These are phyloP conservation scores for Cunninghamia lanceolata DNA, from an alignment of 75 land plant species.

Conservation along the genomic window DNA sequence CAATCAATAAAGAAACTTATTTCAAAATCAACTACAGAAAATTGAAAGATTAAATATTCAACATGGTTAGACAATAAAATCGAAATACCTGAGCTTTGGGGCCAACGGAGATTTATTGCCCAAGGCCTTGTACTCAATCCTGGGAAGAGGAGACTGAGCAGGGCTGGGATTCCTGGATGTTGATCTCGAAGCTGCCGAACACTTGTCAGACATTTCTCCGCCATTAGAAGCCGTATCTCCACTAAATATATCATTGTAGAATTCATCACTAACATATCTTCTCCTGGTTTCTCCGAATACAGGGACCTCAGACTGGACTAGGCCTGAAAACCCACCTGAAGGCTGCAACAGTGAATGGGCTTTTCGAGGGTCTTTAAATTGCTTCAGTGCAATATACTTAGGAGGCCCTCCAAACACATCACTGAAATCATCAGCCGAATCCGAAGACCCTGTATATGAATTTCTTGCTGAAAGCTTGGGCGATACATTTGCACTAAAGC, in stretches of 20 bases:
- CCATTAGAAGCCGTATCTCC: background rate
- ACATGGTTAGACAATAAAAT: background rate
- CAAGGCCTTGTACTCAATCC: slow-evolving; percentile 3
- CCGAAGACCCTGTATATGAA: slow-evolving; percentile 5
- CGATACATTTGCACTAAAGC: slow-evolving; percentile 3
- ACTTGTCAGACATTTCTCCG: slow-evolving; percentile 5
- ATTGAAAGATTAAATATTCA: background rate
- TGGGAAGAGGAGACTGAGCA: background rate
- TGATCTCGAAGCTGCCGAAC: slow-evolving; percentile 6
- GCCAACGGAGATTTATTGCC: background rate
- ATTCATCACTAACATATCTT: slow-evolving; percentile 4
- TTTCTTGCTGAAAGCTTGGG: slow-evolving; percentile 9
- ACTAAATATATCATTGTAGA: slow-evolving; percentile 5
- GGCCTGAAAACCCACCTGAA: background rate
- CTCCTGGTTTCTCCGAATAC: slow-evolving; percentile 4
- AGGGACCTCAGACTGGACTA: background rate
- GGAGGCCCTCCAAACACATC: slow-evolving; percentile 11
- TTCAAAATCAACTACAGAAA: background rate
- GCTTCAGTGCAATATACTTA: background rate
- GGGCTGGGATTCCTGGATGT: slow-evolving; percentile 4
- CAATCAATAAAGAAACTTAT: background rate
- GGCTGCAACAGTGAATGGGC: background rate
- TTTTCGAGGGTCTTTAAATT: background rate
- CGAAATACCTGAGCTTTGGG: slow-evolving; percentile 4
- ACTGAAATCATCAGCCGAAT: slow-evolving; percentile 5